Base-by-base conservation (phyloP, 768 basidiomycete species). In the Kwoniella dejecticola region DNA sequence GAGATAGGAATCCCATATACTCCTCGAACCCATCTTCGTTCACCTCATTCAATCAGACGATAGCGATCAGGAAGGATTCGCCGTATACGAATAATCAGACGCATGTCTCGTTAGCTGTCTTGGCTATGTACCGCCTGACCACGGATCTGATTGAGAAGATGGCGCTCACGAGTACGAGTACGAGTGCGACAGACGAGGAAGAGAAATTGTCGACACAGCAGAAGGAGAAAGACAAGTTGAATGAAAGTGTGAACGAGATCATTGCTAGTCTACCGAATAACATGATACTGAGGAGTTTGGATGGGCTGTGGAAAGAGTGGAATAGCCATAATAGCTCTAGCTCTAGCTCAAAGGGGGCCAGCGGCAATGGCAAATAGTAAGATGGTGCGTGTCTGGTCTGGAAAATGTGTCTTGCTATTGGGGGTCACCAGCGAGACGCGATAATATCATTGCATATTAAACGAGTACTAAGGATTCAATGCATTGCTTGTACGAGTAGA, bases 31-130 rank as follows among this genome's bases (percentile, higher is more conserved):
- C 58, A 13, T 31, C 30, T 17, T 42, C 41, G 6, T 42, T 13
- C 41, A 42, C 19, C 17, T 42, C 17, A 6, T 42, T 29, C 42
- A 27, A 48, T 52, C 15, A 36, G 15, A 7, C 15, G 15, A 7
- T 36, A 36, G 15, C 15, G 15, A 81, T 90, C 49, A 81, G 85
- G 4, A 85, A 84, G n/a, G 86, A 86, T 41, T 89, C 90, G 3
- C 85, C 89, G 12, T 90, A 92, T 71, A 87, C 87, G 19, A 83
- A 86, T 40, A 90, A 94, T 71, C 95, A 99, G 80, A 97, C 93
- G 0, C 93, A 94, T 67, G 89, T 95, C 23, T 91, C 91, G 8
- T 84, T 98, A 30, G 93, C 94, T 8, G 89, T 98, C 11, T 82
- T 98, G 52, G 91, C 93, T 13, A 85, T 98, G 78, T 92, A 91